Conservation (phyloP, 768 basidiomycete species). For the Fomitopsis pulvina region DNA sequence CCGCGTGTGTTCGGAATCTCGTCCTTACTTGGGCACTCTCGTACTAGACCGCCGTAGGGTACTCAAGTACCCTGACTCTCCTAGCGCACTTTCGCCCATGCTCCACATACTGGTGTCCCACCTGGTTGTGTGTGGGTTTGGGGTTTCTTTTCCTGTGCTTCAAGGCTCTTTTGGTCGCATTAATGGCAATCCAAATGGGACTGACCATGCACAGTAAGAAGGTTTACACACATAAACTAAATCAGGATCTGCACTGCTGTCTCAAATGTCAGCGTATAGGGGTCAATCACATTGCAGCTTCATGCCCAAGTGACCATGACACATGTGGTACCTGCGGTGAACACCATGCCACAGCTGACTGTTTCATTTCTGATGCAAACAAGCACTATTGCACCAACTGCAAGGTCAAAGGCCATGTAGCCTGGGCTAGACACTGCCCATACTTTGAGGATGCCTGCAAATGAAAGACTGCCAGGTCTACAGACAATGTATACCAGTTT, state of each 20-base stretch:
- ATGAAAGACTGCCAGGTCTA: background rate
- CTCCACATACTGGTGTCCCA: too few relatives aligned
- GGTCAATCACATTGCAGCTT: constrained; percentile 9
- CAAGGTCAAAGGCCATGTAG: constrained; percentile 20
- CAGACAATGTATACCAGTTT: constrained; percentile 2
- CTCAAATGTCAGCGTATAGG: constrained; percentile 19
- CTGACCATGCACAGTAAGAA: constrained; percentile 13
- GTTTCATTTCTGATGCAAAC: background rate
- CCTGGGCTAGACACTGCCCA: constrained; percentile 22
- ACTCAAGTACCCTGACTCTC: too few relatives aligned
- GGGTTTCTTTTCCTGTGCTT: too few relatives aligned
- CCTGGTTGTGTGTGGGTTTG: too few relatives aligned
- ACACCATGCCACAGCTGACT: constrained; percentile 11
- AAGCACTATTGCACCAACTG: constrained; percentile 21
- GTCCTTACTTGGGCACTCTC: too few relatives aligned
- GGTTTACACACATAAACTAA: constrained; percentile 10
- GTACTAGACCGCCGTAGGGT: too few relatives aligned
- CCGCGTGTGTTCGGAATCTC: too few relatives aligned
- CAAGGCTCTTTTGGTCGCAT: too few relatives aligned
- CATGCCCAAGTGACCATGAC: constrained; percentile 8
- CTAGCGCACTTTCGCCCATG: too few relatives aligned
- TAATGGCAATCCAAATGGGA: constrained; percentile 17
- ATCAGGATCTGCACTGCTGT: constrained; percentile 20
- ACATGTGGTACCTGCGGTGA: constrained; percentile 15
- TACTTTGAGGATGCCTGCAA: constrained; percentile 4